Base-by-base conservation (phyloP, 768 basidiomycete genomes). In the Kwoniella newhampshirensis region DNA sequence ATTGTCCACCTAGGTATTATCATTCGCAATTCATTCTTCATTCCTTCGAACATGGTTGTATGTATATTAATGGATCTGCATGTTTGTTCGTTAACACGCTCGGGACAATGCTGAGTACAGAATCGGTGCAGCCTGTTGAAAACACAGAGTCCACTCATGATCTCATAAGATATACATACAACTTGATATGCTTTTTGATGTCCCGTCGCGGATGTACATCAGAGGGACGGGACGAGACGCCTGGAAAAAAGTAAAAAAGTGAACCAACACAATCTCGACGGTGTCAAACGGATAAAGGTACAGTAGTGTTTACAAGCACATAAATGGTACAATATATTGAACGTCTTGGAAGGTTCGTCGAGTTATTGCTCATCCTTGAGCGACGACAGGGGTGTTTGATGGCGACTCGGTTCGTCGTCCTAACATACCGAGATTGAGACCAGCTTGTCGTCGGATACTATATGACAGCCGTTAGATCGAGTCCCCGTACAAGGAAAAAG, bases 391-490 rank as follows among this genome's bases (percentile, higher is more conserved):
- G 4, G 55, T 51, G 12, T 28, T 39, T 37, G 23, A 50, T 11
- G 57, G 57, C 6, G 57, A 59, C n/a, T 59, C 57, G 23, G 51
- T 59, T 20, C 57, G 35, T 47, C 57, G 41, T 23, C 62, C 59
- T n/a, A 70, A 58, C 65, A 70, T 66, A n/a, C 58, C 63, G 17
- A 70, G 50, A 15, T 54, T 54, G 36, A 57, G 49, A 6, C 63
- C 68, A 15, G 68, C 68, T 51, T 67, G 50, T 45, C 52, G 50
- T 27, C 66, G 55, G 20, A 62, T 39, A 13, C 66, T 67, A 45
- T 26, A 17, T 37, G n/a, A 45, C 17, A 27, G 27, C 36, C 27
- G 35, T 50, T 30, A 49, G 47, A 25, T 49, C 20, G 32, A 5
- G 20, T 9, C n/a, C 4, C 12, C 35, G 5, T 5, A 20, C 7